These are phyloP conservation scores for Marasmius tenuissimus DNA, from an alignment of 1,284 basidiomycete species.

Conservation along the genomic window DNA sequence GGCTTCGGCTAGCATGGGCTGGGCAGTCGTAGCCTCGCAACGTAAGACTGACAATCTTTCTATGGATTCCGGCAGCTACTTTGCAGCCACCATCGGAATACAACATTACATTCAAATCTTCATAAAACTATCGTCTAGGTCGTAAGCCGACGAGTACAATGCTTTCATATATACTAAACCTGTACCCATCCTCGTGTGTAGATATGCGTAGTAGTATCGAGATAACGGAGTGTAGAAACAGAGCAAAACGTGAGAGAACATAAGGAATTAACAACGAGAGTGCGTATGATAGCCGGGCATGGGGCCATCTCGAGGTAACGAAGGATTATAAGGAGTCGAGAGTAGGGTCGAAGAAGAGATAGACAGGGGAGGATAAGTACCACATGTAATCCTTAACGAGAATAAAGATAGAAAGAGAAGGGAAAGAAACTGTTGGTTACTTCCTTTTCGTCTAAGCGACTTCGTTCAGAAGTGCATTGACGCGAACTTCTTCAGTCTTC, in stretches of 20 bases:
- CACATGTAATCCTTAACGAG: background rate
- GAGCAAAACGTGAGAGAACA: background rate
- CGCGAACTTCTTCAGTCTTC: slow-evolving; percentile 59
- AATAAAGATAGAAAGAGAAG: background rate
- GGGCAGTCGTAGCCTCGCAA: too few relatives aligned
- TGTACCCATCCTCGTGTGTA: background rate
- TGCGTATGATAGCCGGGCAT: background rate
- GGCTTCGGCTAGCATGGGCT: too few relatives aligned
- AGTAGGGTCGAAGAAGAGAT: background rate
- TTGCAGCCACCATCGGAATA: background rate
- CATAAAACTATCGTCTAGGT: background rate
- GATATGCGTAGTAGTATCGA: background rate
- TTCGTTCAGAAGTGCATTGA: slow-evolving; percentile 28
- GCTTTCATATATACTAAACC: background rate
- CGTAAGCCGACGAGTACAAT: background rate
- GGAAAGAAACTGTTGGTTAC: background rate
- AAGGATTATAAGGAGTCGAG: background rate
- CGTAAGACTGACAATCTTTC: too few relatives aligned
- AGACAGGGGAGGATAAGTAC: background rate
- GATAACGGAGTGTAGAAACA: background rate
- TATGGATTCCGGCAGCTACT: background rate
- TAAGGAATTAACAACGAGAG: background rate
- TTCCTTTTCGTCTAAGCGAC: background rate
- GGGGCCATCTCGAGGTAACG: background rate
- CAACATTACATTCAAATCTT: background rate